Conservation (phyloP, 2,329 filamentous ascomycete species). For the Capronia americana region DNA sequence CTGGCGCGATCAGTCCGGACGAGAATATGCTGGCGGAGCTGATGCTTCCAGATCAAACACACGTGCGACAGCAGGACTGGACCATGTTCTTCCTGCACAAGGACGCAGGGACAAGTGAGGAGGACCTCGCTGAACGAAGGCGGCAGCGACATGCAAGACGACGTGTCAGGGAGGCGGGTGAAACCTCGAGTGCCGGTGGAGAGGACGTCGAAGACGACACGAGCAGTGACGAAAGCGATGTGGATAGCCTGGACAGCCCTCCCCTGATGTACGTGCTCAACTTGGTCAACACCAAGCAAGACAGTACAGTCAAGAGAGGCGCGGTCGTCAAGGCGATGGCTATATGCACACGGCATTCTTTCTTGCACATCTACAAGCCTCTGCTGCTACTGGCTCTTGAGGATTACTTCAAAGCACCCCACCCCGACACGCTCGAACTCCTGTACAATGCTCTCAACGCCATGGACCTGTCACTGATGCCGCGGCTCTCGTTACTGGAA, state of each 20-base stretch:
- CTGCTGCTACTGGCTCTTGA: conserved; percentile 88
- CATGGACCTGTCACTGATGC: conserved; percentile 96
- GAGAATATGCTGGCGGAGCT: conserved; percentile 98
- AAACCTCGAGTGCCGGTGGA: conserved; percentile 56
- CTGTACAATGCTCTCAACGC: conserved; percentile 92
- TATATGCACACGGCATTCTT: conserved; percentile 96
- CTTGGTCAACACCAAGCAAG: conserved; percentile 96
- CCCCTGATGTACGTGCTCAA: conserved; percentile 97
- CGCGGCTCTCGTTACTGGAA: conserved; percentile 81
- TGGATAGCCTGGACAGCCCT: conserved; percentile 78
- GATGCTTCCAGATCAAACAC: conserved; percentile 97
- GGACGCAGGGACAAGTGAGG: conserved; percentile 83
- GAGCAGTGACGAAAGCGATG: conserved; percentile 63
- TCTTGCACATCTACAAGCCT: conserved; percentile 99
- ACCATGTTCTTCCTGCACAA: conserved; percentile 99
- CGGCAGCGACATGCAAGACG: conserved; percentile 46
- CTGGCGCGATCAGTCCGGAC: conserved; percentile 91
- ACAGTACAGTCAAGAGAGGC: conserved; percentile 70
- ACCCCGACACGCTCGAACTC: conserved; percentile 83
- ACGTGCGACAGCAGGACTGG: conserved; percentile 95
- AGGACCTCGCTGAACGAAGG: conserved; percentile 65
- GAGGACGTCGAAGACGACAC: conserved; percentile 50
- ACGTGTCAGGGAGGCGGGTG: conserved; percentile 46
- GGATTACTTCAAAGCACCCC: conserved; percentile 93
- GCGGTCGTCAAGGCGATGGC: conserved; percentile 98